Percentiles rank a stretch among this genome's conserved stretches.
Evolutionary conservation across 805 yeast species (phyloP).

Genomic region (Metschnikowia lachancei): DNA sequence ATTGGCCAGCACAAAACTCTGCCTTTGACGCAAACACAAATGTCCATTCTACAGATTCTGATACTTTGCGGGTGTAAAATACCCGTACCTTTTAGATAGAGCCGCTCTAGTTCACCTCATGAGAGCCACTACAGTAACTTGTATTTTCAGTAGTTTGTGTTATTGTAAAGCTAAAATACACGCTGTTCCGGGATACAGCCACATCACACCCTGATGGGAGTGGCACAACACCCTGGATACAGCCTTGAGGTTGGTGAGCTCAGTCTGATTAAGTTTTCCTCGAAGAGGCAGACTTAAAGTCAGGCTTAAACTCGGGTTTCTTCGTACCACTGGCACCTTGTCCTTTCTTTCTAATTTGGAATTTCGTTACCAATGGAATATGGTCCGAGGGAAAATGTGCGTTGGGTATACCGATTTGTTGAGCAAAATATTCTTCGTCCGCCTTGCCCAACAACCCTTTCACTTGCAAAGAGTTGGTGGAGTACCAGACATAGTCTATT

Average conservation of each 20-base stretch:
- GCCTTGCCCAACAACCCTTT: constrained; percentile 83
- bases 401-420: constrained; percentile 89
- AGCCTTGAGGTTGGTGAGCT: not conserved
- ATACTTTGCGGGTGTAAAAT: too few species aligned
- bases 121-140: too few species aligned
- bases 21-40: too few species aligned
- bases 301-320: constrained; percentile 46
- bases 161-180: constrained; percentile 18
- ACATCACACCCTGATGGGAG: not conserved
- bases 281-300: constrained; percentile 40
- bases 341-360: constrained; percentile 59
- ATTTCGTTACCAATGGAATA: constrained; percentile 77
- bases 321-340: constrained; percentile 22
- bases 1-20: too few species aligned
- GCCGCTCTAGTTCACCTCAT: too few species aligned
- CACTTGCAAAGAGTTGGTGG: constrained; percentile 76
- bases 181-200: constrained; percentile 6
- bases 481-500: constrained; percentile 94
- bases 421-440: constrained; percentile 71
- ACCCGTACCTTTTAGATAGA: too few species aligned
- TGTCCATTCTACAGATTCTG: too few species aligned
- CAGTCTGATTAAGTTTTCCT: constrained; percentile 33
- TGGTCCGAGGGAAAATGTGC: constrained; percentile 94
- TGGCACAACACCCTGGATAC: not conserved
- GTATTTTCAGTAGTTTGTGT: constrained; percentile 1